phyloP scores from a whole-genome alignment of 345 rosid genomes.

The Brassica juncea region DNA sequence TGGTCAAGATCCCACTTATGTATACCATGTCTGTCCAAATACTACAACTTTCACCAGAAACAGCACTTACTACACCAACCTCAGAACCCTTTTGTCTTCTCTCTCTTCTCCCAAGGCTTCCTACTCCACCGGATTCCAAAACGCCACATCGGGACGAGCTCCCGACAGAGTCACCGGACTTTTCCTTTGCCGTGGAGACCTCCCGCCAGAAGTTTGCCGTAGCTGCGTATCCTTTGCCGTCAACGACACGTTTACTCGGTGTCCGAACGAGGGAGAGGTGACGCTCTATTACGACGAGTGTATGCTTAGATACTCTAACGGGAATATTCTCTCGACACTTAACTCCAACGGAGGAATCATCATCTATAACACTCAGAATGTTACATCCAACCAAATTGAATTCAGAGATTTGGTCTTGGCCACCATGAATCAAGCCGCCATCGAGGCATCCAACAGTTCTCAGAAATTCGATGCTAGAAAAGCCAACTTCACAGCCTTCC shows the following conservation, averaged over 20 bases:
- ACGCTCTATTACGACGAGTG: slow-evolving; percentile 43
- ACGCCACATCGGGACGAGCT: slow-evolving; percentile 36
- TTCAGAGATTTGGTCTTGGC: neutral
- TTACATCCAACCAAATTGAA: neutral
- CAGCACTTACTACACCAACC: slow-evolving; percentile 32
- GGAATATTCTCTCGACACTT: neutral
- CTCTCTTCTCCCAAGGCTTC: neutral
- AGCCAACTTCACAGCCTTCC: neutral
- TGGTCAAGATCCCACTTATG: neutral
- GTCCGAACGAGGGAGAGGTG: slow-evolving; percentile 31
- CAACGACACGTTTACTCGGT: neutral
- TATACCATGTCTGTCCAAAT: neutral
- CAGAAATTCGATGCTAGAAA: slow-evolving; percentile 35
- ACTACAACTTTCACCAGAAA: slow-evolving; percentile 36
- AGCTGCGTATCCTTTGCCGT: slow-evolving; percentile 33
- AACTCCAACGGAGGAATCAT: neutral
- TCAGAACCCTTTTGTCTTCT: neutral
- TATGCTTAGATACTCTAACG: slow-evolving; percentile 31
- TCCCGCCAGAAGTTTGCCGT: slow-evolving; percentile 25
- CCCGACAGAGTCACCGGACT: slow-evolving; percentile 36
- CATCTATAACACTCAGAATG: neutral
- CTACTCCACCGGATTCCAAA: slow-evolving; percentile 33
- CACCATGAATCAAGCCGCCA: neutral
- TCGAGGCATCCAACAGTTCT: neutral
- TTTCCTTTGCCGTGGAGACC: slow-evolving; percentile 45